phyloP scores from a whole-genome alignment of 2,329 filamentous ascomycete species.

The Penicillium brasilianum region DNA sequence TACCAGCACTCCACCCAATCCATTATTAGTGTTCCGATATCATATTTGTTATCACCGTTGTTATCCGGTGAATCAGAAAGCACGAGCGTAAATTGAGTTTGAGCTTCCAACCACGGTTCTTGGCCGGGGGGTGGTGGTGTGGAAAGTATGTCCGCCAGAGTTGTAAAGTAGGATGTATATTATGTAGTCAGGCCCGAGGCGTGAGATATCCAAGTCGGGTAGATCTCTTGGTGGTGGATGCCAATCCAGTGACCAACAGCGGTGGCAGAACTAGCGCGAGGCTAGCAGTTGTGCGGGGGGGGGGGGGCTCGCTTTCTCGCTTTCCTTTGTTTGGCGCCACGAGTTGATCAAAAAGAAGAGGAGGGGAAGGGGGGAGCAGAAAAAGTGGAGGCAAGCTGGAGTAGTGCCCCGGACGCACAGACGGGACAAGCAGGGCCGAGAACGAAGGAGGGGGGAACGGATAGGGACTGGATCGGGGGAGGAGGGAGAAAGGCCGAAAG shows the following conservation, averaged over 20 bases:
- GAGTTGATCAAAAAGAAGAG: neutral
- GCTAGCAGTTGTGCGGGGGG: constrained; percentile 3
- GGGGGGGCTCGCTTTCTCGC: too few species aligned
- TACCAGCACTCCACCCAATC: neutral
- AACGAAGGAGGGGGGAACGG: constrained; percentile 1
- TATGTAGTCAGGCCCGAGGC: too few species aligned
- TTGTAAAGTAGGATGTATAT: neutral
- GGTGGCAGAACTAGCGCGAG: neutral
- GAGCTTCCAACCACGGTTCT: neutral
- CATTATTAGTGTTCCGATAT: neutral
- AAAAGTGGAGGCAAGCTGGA: constrained; percentile 5
- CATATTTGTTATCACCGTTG: neutral
- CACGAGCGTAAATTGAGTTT: neutral
- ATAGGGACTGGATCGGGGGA: constrained; percentile 3
- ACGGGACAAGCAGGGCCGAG: constrained; percentile 6
- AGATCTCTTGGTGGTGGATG: neutral
- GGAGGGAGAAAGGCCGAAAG: neutral
- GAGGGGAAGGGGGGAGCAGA: constrained; percentile 3
- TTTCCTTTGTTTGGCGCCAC: constrained; percentile 5
- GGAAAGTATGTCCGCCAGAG: neutral
- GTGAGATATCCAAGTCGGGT: neutral
- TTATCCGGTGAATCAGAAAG: constrained; percentile 2
- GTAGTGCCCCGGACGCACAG: constrained; percentile 16
- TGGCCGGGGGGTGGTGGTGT: too few species aligned
- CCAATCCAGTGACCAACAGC: neutral